Conservation (phyloP, 768 basidiomycete species). For the Neoboletus subvelutipes region DNA sequence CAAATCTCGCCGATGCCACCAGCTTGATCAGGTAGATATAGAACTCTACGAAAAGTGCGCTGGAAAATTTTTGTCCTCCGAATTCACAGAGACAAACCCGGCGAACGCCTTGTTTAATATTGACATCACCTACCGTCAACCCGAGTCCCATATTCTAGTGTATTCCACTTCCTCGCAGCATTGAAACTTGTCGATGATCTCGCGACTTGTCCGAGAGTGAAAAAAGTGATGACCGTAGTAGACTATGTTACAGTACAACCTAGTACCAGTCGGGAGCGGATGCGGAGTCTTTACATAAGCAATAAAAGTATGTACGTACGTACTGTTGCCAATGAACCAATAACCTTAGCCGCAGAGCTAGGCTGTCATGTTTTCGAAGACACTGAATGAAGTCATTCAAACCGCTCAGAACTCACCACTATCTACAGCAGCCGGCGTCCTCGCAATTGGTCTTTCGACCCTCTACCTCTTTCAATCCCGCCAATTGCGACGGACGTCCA, state of each 20-base stretch:
- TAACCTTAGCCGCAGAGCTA: neutral
- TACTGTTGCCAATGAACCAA: too few species aligned
- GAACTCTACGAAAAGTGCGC: too few species aligned
- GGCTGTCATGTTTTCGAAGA: constrained; percentile 7
- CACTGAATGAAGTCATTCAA: constrained; percentile 6
- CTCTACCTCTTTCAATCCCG: constrained; percentile 19
- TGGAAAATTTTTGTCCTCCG: neutral
- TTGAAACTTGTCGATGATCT: neutral
- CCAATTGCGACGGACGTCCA: constrained; percentile 31
- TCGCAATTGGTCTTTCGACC: constrained; percentile 15
- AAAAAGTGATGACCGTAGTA: neutral
- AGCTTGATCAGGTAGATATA: too few species aligned
- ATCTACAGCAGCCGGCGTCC: constrained; percentile 6
- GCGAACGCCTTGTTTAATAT: neutral
- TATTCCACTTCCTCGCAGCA: neutral
- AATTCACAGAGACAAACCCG: neutral
- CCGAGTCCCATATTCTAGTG: neutral
- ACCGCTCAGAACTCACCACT: constrained; percentile 6
- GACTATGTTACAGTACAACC: too few species aligned
- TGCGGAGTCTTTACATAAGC: constrained; percentile 7
- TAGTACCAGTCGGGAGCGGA: neutral
- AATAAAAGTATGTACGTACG: neutral
- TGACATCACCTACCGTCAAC: neutral
- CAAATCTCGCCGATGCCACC: neutral
- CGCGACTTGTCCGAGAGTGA: neutral